Base-by-base conservation (phyloP, 2,329 filamentous ascomycete genomes). In the Penicillium sp. region DNA sequence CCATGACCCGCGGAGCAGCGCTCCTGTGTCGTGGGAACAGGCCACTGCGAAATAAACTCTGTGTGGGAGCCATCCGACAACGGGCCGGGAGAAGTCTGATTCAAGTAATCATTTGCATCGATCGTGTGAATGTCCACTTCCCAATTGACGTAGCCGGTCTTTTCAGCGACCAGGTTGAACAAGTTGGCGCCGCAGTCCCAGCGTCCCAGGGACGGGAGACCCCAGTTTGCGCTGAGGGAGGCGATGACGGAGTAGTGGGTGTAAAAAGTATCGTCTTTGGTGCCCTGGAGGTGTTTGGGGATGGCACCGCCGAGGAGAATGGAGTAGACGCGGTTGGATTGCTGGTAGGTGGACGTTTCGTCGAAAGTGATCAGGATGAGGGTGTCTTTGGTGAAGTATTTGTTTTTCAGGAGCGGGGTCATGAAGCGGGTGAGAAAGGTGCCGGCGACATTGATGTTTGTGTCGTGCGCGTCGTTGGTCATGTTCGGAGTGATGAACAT, bases 281-380 rank as follows among this genome's bases (percentile, higher is more conserved):
- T 88, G 47, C 85, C 85, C 37, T 81, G 70, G 1, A 86, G 76
- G n/a, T 77, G 45, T 4, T 73, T 45, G 9, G 86, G 85, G 2
- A 94, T 69, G n/a, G 82, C 84, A 49, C 86, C 86, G 12, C 88
- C 88, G 3, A 93, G 72, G 0, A 93, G 77, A 55, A 93, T 76
- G 53, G 74, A 80, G 50, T 88, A 79, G 45, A 93, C 78, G 36
- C 76, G 76, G 76, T 93, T 93, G 57, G 37, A 35, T 35, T 45
- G 43, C 26, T 29, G 11, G 68, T 90, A 89, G 8, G 78, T 82
- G 58, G 84, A 80, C 65, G 83, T 86, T 71, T 93, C 88, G 55
- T 93, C 88, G 61, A 89, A 93, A 8, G 83, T 90, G 50, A 93
- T 67, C 4, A 91, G 73, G 8, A 93, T 77, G 1, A 93, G 77